Evolutionary conservation across 768 basidiomycete species (phyloP), one percentile per base, ranked within the genome.

Genomic region (Podaxis sp.): DNA sequence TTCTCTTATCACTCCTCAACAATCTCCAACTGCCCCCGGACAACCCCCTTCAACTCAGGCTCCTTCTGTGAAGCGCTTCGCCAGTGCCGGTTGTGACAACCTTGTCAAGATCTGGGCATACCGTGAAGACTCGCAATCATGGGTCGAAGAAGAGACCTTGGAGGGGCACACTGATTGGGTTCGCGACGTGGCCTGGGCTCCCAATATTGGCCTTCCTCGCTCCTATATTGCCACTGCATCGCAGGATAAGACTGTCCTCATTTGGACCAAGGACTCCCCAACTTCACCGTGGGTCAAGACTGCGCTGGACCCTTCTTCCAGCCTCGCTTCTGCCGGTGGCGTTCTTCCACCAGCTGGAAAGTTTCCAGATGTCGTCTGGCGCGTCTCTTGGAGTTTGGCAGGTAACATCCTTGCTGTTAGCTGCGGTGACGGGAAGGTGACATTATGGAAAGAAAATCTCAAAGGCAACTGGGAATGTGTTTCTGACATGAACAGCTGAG

Each of bases 91-190:
- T 0, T 98, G 96, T 69, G 97, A 98, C 76, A 95, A 96, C 70
- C 83, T 96, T 54, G 93, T 97, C 69, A 90, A 89, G 69, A 92
- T 98, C 67, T 98, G 96, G 96, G 88, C 83, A 0, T 97, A 88
- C 79, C 85, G 88, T 64, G 93, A 96, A 57, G 90, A 93, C 57
- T 82, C 87, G 8, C 90, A 95, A 73, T 85, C 91, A 7, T 98
- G 96, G 94, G 81, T 84, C 13, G 93, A 94, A 68, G 96, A 95
- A 72, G 95, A 96, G 69, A 85, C 82, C 0, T 84, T 99, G 24
- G 91, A 93, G 55, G 95, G 94, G 0, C 96, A 99, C 74, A 85
- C 90, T 0, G 96, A 99, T 74, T 99, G 96, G 96, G 96, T 99
- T 22, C 83, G 96, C 52, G 96, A 98, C 72, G 96, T 98, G n/a